Evolutionary conservation across 2,329 filamentous ascomycete genomes (phyloP).

Genomic region (Ciborinia camelliae): DNA sequence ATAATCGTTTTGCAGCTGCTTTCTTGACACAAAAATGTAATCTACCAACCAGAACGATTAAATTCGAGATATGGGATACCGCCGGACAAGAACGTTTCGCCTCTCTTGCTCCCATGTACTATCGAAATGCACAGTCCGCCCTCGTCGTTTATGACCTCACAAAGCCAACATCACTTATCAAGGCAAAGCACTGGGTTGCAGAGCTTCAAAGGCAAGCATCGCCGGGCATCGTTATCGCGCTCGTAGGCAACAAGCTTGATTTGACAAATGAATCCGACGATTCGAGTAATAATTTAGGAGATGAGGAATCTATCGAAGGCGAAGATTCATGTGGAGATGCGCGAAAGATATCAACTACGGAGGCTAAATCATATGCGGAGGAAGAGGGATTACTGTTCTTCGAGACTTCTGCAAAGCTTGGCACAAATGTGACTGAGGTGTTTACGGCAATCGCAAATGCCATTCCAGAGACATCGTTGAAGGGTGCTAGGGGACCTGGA

Average conservation of each 20-base stretch:
- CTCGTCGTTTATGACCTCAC: conserved; percentile 98
- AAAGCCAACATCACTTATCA: conserved; percentile 89
- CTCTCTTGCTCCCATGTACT: conserved; percentile 97
- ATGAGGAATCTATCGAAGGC: conserved; percentile 46
- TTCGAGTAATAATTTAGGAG: conserved; percentile 49
- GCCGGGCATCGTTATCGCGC: conserved; percentile 92
- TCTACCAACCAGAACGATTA: conserved; percentile 86
- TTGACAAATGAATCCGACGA: conserved; percentile 61
- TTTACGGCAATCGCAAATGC: conserved; percentile 98
- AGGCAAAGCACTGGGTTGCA: conserved; percentile 98
- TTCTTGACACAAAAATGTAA: conserved; percentile 99
- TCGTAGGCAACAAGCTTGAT: conserved; percentile 97
- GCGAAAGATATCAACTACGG: conserved; percentile 83
- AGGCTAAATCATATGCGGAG: conserved; percentile 89
- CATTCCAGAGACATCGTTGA: conserved; percentile 94
- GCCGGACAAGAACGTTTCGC: conserved; percentile 97
- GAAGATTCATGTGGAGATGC: conserved; percentile 68
- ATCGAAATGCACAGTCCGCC: conserved; percentile 95
- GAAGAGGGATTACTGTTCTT: conserved; percentile 95
- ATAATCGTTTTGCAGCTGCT: conserved; percentile 59
- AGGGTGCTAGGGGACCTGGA: conserved; percentile 74
- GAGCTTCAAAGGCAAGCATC: conserved; percentile 95
- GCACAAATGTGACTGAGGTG: conserved; percentile 89
- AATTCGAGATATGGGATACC: conserved; percentile 97
- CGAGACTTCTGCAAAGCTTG: conserved; percentile 96